Percentiles rank a stretch among this genome's conserved stretches.
phyloP scores from a whole-genome alignment of 805 yeast genomes.

The Schizosaccharomyces pombe region DNA sequence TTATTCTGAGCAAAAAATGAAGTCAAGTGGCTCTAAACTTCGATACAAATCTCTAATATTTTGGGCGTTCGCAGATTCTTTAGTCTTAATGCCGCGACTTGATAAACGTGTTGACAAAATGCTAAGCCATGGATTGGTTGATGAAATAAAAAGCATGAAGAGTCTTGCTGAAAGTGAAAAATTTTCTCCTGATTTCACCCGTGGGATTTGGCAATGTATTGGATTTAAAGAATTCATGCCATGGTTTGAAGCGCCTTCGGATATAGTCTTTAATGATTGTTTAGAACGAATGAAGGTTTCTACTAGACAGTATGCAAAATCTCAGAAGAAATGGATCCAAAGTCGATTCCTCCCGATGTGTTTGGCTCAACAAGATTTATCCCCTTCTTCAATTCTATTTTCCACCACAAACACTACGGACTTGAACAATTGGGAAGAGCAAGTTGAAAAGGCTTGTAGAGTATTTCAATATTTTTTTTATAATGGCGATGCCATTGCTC shows the following conservation, averaged over 20 bases:
- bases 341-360: conserved; percentile 34
- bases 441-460: conserved; percentile 23
- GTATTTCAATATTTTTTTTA: not conserved
- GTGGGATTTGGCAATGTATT: conserved; percentile 82
- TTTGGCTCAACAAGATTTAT: conserved; percentile 20
- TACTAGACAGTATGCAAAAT: conserved; percentile 69
- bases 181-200: conserved; percentile 28
- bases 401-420: conserved; percentile 61
- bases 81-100: conserved; percentile 33
- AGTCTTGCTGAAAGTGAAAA: conserved; percentile 9
- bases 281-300: conserved; percentile 46
- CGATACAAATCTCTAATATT: conserved; percentile 27
- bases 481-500: not conserved
- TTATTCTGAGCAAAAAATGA: conserved; percentile 32
- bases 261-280: conserved; percentile 26
- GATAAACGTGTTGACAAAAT: conserved; percentile 66
- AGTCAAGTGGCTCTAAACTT: not conserved
- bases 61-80: conserved; percentile 59
- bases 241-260: conserved; percentile 22
- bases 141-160: conserved; percentile 36
- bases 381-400: conserved; percentile 25
- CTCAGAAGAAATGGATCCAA: conserved; percentile 77
- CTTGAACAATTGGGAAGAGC: conserved; percentile 31
- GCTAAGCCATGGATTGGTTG: conserved; percentile 44
- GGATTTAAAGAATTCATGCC: conserved; percentile 81